Conservation (phyloP, 1,284 basidiomycete species). For the Polyporus tsugae region DNA sequence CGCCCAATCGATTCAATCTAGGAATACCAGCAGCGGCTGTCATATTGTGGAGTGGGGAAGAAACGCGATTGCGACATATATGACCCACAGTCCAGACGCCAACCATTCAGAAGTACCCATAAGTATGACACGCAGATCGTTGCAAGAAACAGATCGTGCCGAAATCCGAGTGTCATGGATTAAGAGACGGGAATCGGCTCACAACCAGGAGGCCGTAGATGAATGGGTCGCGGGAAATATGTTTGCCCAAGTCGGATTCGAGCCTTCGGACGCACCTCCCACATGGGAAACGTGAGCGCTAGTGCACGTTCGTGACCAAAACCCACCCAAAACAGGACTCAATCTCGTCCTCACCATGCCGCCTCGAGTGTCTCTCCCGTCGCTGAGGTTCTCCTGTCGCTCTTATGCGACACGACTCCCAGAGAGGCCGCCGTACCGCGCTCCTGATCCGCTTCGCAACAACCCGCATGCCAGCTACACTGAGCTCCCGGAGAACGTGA, state of each 20-base stretch:
- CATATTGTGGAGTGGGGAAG: neutral
- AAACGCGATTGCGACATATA: neutral
- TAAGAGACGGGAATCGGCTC: neutral
- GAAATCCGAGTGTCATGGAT: neutral
- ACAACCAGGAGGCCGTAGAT: too few species aligned
- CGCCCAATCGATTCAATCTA: neutral
- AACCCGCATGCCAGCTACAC: slow-evolving; percentile 64
- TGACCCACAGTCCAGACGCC: too few species aligned
- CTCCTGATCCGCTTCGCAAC: slow-evolving; percentile 70
- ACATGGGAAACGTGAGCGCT: neutral
- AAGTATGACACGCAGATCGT: too few species aligned
- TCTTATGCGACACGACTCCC: slow-evolving; percentile 56
- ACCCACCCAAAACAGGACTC: neutral
- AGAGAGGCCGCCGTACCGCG: slow-evolving; percentile 64
- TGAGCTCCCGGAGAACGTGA: slow-evolving; percentile 63
- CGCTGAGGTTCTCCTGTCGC: slow-evolving; percentile 30
- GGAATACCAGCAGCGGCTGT: neutral
- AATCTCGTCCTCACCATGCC: neutral
- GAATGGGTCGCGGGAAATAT: neutral
- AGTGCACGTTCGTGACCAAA: neutral
- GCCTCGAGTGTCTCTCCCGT: slow-evolving; percentile 31
- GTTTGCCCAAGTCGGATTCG: neutral
- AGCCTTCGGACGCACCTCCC: neutral
- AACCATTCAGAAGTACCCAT: too few species aligned
- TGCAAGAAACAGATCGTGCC: neutral